phyloP scores from a whole-genome alignment of 2,329 filamentous ascomycete genomes.

The Diaporthe ilicicola region DNA sequence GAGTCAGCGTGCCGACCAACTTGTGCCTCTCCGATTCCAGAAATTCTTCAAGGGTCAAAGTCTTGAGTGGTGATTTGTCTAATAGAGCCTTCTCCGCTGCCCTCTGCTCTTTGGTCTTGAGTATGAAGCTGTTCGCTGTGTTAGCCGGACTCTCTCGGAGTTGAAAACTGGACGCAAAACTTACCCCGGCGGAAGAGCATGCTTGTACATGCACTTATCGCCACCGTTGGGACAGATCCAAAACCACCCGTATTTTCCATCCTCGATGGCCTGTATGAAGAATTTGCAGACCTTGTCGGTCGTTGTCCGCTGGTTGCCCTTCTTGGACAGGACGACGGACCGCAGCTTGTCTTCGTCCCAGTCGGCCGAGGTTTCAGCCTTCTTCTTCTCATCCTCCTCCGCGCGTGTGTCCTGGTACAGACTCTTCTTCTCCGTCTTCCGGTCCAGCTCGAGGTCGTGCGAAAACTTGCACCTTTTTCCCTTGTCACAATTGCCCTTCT shows the following conservation, averaged over 20 bases:
- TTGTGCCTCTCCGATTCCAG: constrained; percentile 96
- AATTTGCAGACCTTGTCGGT: constrained; percentile 99
- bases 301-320: constrained; percentile 93
- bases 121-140: constrained; percentile 74
- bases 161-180: constrained; percentile 46
- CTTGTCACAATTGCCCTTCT: constrained; percentile 97
- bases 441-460: constrained; percentile 87
- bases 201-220: constrained; percentile 98
- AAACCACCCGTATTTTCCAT: constrained; percentile 99
- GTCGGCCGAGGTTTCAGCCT: constrained; percentile 90
- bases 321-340: constrained; percentile 91
- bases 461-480: constrained; percentile 98
- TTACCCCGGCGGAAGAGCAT: constrained; percentile 92
- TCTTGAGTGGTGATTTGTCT: constrained; percentile 95
- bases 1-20: constrained; percentile 88
- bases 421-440: constrained; percentile 91
- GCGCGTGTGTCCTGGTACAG: constrained; percentile 86
- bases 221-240: constrained; percentile 97
- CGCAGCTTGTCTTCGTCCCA: constrained; percentile 98
- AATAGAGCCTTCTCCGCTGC: constrained; percentile 94
- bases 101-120: constrained; percentile 97
- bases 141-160: constrained; percentile 9
- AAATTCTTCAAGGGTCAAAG: constrained; percentile 96
- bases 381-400: constrained; percentile 79
- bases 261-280: constrained; percentile 97